These are phyloP conservation scores for Saccharomycopsis crataegensis DNA, from an alignment of 1,139 yeast species.

Conservation along the genomic window DNA sequence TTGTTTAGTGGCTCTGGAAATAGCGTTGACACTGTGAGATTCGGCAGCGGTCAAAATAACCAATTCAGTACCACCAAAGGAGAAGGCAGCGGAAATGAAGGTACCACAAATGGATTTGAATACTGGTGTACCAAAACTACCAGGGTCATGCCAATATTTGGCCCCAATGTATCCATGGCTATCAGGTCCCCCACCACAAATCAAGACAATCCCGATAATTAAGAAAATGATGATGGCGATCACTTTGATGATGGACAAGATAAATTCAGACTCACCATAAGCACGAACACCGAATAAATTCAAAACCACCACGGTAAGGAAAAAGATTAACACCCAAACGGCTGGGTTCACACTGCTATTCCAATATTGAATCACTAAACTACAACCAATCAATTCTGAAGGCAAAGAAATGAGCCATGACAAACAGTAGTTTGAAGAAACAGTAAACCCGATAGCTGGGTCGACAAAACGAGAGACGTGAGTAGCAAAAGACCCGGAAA, in stretches of 20 bases:
- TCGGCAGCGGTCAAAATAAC: slow-evolving; percentile 47
- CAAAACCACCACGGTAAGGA: slow-evolving; percentile 39
- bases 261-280: slow-evolving; percentile 50
- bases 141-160: slow-evolving; percentile 47
- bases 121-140: slow-evolving; percentile 48
- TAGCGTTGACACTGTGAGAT: slow-evolving; percentile 41
- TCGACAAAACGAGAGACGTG: slow-evolving; percentile 53
- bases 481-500: slow-evolving; percentile 52
- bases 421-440: slow-evolving; percentile 52
- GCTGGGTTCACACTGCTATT: slow-evolving; percentile 41
- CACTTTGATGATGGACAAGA: slow-evolving; percentile 42
- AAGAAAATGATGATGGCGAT: slow-evolving; percentile 46
- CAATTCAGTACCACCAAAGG: slow-evolving; percentile 51
- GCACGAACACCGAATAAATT: slow-evolving; percentile 50
- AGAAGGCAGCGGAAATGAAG: slow-evolving; percentile 51
- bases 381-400: slow-evolving; percentile 51
- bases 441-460: slow-evolving; percentile 55
- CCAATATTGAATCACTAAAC: slow-evolving; percentile 54
- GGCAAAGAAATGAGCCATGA: slow-evolving; percentile 57
- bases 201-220: slow-evolving; percentile 43
- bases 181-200: slow-evolving; percentile 51
- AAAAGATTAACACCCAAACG: slow-evolving; percentile 50
- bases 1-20: slow-evolving; percentile 63
- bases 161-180: slow-evolving; percentile 51
- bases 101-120: slow-evolving; percentile 43